Conservation (phyloP, 208 protist species). For the Trypanosoma brucei region DNA sequence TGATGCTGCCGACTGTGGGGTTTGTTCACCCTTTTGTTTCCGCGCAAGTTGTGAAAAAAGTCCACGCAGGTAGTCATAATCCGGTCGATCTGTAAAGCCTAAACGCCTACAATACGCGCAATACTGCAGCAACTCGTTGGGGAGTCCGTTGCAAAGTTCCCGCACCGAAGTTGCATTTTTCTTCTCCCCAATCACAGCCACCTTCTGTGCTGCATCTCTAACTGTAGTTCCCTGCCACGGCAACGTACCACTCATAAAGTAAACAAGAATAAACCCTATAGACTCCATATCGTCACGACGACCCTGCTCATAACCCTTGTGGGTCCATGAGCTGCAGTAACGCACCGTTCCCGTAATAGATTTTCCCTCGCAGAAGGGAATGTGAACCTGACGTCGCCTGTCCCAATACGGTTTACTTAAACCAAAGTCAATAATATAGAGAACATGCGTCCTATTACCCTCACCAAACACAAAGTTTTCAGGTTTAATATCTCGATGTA, state of each 20-base stretch:
- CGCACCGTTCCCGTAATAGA: conserved; percentile 98
- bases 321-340: conserved; percentile 99
- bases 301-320: conserved; percentile 96
- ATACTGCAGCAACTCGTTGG: conserved; percentile 65
- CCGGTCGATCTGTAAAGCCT: conserved; percentile 66
- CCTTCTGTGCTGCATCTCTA: conserved; percentile 70
- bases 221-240: conserved; percentile 92
- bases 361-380: conserved; percentile 98
- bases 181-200: conserved; percentile 75
- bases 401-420: conserved; percentile 98
- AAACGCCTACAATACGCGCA: conserved; percentile 71
- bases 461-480: conserved; percentile 87
- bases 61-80: conserved; percentile 75
- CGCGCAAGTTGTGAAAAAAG: conserved; percentile 51
- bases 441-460: conserved; percentile 50
- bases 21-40: conserved; percentile 1
- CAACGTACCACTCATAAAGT: conserved; percentile 88
- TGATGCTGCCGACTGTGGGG: neutral
- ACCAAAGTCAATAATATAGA: conserved; percentile 98
- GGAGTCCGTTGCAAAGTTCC: conserved; percentile 63
- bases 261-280: conserved; percentile 91
- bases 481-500: conserved; percentile 89
- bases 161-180: conserved; percentile 71
- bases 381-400: conserved; percentile 92
- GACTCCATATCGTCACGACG: conserved; percentile 93